phyloP scores from a whole-genome alignment of 306 rosid genomes.

The Fragaria ananassa region DNA sequence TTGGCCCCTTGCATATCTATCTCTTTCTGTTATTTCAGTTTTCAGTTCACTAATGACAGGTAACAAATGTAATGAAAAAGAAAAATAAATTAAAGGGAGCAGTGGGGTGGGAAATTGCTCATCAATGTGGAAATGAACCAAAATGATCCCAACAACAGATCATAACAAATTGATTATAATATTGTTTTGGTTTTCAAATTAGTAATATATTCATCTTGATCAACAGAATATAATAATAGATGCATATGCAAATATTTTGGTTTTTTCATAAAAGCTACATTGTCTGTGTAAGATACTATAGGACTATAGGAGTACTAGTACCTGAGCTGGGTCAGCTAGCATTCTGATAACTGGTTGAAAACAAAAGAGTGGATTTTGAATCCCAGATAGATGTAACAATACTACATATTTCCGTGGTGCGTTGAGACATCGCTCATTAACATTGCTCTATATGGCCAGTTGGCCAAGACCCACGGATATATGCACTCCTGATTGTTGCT shows the following conservation, averaged over 20 bases:
- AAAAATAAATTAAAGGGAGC: not conserved
- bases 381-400: not conserved
- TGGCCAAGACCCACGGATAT: not conserved
- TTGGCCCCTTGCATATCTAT: not conserved
- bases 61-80: not conserved
- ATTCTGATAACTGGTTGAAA: not conserved
- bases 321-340: not conserved
- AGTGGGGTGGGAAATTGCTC: not conserved
- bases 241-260: not conserved
- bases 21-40: not conserved
- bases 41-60: not conserved
- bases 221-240: not conserved
- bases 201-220: not conserved
- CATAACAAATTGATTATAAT: not conserved
- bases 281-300: not conserved
- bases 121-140: not conserved
- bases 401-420: not conserved
- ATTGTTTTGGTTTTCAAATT: not conserved
- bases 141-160: not conserved
- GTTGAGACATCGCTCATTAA: not conserved
- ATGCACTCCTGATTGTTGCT: not conserved
- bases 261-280: not conserved
- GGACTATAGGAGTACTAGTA: not conserved
- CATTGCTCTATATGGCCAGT: not conserved
- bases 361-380: not conserved